phyloP scores from a whole-genome alignment of 495 filamentous ascomycete species.

The Lasiosphaeria hispida region DNA sequence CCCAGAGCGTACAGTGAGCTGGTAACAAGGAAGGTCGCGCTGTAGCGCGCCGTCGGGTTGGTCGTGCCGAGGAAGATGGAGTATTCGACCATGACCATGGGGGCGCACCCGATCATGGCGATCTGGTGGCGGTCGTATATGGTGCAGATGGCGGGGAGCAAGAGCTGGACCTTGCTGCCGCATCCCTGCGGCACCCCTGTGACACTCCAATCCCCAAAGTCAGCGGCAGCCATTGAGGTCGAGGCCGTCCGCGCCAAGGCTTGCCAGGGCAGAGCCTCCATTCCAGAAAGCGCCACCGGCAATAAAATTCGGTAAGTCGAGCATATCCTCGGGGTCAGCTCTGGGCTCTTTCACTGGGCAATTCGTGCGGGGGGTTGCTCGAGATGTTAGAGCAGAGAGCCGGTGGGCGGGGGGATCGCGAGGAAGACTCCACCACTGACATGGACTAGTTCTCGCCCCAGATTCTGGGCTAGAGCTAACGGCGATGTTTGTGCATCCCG shows the following conservation, averaged over 20 bases:
- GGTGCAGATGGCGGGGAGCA: conserved; percentile 61
- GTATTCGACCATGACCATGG: conserved; percentile 65
- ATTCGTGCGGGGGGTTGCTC: too few relatives aligned
- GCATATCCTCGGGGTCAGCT: not conserved
- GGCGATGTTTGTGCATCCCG: too few relatives aligned
- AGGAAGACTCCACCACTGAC: too few relatives aligned
- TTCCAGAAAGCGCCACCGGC: not conserved
- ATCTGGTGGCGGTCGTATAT: conserved; percentile 57
- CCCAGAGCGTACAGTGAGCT: conserved; percentile 66
- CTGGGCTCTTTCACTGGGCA: too few relatives aligned
- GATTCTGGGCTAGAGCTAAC: too few relatives aligned
- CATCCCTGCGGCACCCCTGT: not conserved
- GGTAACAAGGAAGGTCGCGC: conserved; percentile 68
- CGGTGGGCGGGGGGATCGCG: too few relatives aligned
- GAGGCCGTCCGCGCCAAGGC: not conserved
- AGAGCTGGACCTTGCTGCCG: not conserved
- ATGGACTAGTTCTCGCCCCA: too few relatives aligned
- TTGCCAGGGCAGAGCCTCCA: not conserved
- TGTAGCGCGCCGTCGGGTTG: conserved; percentile 57
- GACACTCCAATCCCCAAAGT: not conserved
- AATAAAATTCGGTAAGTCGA: conserved; percentile 9
- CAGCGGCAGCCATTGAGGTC: not conserved
- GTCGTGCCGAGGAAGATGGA: conserved; percentile 65
- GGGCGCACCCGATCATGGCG: conserved; percentile 57
- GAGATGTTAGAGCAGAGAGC: too few relatives aligned